Conservation (phyloP, 805 yeast genomes). For the Lipomyces sp. region DNA sequence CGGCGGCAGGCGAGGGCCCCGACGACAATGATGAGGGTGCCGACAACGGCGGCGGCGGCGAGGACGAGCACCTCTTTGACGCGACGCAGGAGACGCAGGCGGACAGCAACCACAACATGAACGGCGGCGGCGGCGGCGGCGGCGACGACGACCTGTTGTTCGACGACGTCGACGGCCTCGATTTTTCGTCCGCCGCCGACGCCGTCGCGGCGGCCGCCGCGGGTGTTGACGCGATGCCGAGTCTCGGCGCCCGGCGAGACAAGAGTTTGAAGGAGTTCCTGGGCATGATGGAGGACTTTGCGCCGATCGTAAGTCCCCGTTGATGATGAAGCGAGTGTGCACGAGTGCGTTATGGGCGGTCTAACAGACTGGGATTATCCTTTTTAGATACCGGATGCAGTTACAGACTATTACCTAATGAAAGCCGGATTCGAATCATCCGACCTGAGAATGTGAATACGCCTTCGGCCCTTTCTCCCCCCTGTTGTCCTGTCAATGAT, state of each 20-base stretch:
- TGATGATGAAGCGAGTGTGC: constrained; percentile 76
- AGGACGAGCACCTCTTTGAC: no score
- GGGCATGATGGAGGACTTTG: constrained; percentile 85
- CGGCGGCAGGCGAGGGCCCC: no score
- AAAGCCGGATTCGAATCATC: constrained; percentile 80
- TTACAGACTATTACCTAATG: constrained; percentile 76
- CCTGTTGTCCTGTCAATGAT: background rate
- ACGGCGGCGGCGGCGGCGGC: no score
- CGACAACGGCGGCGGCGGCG: no score
- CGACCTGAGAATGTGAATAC: constrained; percentile 56
- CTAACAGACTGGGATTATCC: background rate
- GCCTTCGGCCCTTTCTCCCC: background rate
- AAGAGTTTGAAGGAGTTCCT: constrained; percentile 80
- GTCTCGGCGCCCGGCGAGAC: constrained; percentile 41
- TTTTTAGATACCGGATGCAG: constrained; percentile 63
- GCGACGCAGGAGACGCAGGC: no score
- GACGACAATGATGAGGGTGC: no score
- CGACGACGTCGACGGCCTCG: no score
- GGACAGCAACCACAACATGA: no score
- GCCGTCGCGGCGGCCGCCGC: no score
- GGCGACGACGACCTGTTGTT: no score
- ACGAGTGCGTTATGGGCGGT: constrained; percentile 1
- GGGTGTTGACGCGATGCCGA: no score
- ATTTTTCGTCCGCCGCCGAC: no score
- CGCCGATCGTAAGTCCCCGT: constrained; percentile 91